Base-by-base conservation (phyloP, 345 rosid genomes). In the Bruguiera gymnorhiza region DNA sequence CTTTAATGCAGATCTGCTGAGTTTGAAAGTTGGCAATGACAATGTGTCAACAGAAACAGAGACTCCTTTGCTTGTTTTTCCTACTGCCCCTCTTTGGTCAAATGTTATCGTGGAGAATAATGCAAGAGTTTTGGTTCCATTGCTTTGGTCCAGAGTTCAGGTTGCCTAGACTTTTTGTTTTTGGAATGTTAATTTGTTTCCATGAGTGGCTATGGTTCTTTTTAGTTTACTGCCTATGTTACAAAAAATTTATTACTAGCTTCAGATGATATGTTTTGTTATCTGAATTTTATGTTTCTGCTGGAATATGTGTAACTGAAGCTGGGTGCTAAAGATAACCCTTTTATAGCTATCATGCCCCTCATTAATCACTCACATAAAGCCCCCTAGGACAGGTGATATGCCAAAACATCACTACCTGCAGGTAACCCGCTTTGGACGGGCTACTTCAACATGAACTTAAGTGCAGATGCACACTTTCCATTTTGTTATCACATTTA, bases 101-200 rank as follows among this genome's bases (percentile, higher is more conserved):
- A 90, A 90, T 89, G 91, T 95, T 66, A 82, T 85, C 71, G 96
- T 95, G 76, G 96, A 92, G 82, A 92, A 95, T 75, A 79, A 85
- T 76, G 97, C 99, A 54, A 91, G 87, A 84, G 97, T 88, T 75
- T 80, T 92, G 85, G 97, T 95, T 75, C 99, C 97, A 27, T 81
- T 95, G 65, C 91, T 87, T 65, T 95, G 99, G 99, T 87, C 86
- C 67, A 89, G 99, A 81, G 90, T 95, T 86, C 99, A 95, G 97
- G 99, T 91, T 73, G 37, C 75, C 67, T 58, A 53, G 58, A 69
- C 60, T 72, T 65, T 60, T n/a, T 53, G 63, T 58, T 50, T 58
- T 57, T 63, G n/a, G 24, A 59, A 36, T 24, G 23, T 51, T 39
- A 5, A 69, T 16, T 46, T 63, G 16, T 73, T 70, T 73, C 50